Base-by-base conservation (phyloP, 2,329 filamentous ascomycete genomes). In the Phaeosphaeriaceae sp. region DNA sequence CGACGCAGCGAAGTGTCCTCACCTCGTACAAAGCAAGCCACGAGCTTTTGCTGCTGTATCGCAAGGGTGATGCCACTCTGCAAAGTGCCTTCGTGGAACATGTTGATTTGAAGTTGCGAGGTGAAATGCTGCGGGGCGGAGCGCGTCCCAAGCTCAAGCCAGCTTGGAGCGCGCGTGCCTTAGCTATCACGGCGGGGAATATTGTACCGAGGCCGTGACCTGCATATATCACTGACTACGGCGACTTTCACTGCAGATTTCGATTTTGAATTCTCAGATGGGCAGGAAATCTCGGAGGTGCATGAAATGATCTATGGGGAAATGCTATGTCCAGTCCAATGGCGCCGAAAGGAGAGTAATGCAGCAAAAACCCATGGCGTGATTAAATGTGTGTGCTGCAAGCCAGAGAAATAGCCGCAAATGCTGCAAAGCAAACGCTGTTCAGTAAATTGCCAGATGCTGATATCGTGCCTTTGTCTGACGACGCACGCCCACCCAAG, bases 11-110 rank as follows among this genome's bases (percentile, higher is more conserved):
- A 17, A 24, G 58, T 21, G 22, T 17, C 27, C 57, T 65, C 77
- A 92, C 91, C 89, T 71, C 88, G 87, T 31, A 97, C 89, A 77
- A 97, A 96, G 79, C 92, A 96, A 27, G 91, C 85, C 0, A 97
- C 91, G 19, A 90, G 84, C 77, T 94, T 96, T 58, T 86, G 82
- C 75, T 93, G 83, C 59, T 87, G 85, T 7, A 97, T 84, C 13
- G 93, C 92, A 20, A 86, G 82, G 31, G 86, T 84, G 67, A 97
- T 96, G 57, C 92, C 93, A 69, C 90, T 89, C 69, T 96, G 91
- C 20, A 97, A 79, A 60, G 87, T 88, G 19, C 93, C 93, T 59
- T 88, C 72, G 75, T 93, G 93, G 78, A 97, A 97, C 89, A 96
- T 93, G 44, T 48, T 60, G 22, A 45, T 15, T n/a, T 33, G 25